phyloP scores from a whole-genome alignment of 2,329 filamentous ascomycete species.

The Phoma sp. region DNA sequence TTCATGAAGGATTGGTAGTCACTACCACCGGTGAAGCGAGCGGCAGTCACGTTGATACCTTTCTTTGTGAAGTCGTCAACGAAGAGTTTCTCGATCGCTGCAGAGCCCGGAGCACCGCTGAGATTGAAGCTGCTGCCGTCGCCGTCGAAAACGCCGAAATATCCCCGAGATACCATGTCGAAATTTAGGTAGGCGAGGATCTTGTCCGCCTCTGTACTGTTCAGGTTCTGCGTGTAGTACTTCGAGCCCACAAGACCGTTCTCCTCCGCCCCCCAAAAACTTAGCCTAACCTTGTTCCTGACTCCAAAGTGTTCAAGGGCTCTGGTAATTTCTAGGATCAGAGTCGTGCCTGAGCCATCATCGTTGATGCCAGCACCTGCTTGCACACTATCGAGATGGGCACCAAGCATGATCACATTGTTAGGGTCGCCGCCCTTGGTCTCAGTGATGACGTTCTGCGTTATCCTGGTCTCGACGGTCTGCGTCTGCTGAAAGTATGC shows the following conservation, averaged over 20 bases:
- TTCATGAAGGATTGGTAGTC: conserved; percentile 52
- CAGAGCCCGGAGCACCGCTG: conserved; percentile 43
- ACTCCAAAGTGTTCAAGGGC: conserved; percentile 47
- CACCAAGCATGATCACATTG: conserved; percentile 51
- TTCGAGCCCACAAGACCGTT: conserved; percentile 49
- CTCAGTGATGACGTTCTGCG: conserved; percentile 52
- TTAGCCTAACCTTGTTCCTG: conserved; percentile 52
- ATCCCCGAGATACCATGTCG: conserved; percentile 51
- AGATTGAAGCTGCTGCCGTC: conserved; percentile 46
- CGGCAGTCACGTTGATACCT: conserved; percentile 45
- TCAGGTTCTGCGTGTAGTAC: conserved; percentile 46
- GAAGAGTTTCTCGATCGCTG: conserved; percentile 46
- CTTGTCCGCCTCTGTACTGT: conserved; percentile 41
- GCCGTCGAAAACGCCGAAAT: conserved; percentile 50
- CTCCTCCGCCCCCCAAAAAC: conserved; percentile 51
- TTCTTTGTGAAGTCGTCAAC: conserved; percentile 44
- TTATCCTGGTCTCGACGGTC: conserved; percentile 57
- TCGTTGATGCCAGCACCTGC: conserved; percentile 54
- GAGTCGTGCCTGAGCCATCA: conserved; percentile 48
- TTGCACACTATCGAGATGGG: conserved; percentile 51
- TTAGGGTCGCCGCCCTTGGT: conserved; percentile 49
- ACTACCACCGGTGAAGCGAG: conserved; percentile 49
- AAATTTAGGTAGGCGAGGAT: conserved; percentile 53
- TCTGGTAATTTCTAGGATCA: conserved; percentile 48
- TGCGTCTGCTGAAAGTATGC: conserved; percentile 55